These are phyloP conservation scores for Rhodocollybia butyracea DNA, from an alignment of 768 basidiomycete genomes.

Conservation along the genomic window DNA sequence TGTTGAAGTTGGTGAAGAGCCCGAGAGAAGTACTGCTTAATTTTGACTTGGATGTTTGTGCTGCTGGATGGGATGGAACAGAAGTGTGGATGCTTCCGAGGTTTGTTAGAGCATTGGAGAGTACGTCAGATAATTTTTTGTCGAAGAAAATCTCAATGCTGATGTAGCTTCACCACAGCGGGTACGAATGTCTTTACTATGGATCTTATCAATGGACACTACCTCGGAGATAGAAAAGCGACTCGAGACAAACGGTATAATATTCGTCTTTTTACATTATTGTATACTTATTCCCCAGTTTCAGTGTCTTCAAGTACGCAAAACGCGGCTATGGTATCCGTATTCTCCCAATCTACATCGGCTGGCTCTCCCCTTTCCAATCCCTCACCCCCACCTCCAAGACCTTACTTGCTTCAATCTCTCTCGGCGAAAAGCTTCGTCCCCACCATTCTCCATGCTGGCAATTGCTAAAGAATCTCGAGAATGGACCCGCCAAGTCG, in stretches of 20 bases:
- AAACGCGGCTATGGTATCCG: constrained; percentile 16
- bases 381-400: neutral
- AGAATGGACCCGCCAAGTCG: constrained; percentile 8
- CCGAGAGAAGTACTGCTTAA: constrained; percentile 13
- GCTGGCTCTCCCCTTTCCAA: constrained; percentile 8
- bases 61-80: constrained; percentile 13
- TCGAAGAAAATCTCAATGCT: neutral
- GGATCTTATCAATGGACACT: constrained; percentile 16
- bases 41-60: constrained; percentile 17
- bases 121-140: constrained; percentile 1
- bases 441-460: neutral
- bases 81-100: constrained; percentile 13
- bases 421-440: constrained; percentile 4
- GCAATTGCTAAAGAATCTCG: neutral
- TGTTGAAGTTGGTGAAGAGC: constrained; percentile 14
- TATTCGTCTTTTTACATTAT: neutral
- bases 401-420: neutral
- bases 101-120: constrained; percentile 14
- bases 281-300: neutral
- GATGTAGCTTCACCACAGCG: constrained; percentile 1
- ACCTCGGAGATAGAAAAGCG: constrained; percentile 14
- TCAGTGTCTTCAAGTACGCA: constrained; percentile 17
- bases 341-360: constrained; percentile 13
- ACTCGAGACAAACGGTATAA: constrained; percentile 12
- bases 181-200: constrained; percentile 15